These are phyloP conservation scores for Stachybotrys chartarum DNA, from an alignment of 2,329 filamentous ascomycete species.

Conservation along the genomic window DNA sequence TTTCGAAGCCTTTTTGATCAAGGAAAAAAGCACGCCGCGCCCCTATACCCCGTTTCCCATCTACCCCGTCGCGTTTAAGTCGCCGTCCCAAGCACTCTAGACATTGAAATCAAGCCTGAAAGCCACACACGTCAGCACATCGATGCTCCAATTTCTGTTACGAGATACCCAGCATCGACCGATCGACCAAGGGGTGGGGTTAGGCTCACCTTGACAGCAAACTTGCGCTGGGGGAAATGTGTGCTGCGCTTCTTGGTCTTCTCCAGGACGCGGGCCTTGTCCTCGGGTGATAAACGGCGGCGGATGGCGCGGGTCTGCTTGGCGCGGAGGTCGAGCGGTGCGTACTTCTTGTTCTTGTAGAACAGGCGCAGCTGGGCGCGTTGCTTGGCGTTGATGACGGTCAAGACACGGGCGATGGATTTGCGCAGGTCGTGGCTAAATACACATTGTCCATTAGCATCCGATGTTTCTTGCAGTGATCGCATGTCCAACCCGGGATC, in stretches of 20 bases:
- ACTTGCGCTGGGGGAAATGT: constrained; percentile 99
- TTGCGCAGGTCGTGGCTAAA: constrained; percentile 96
- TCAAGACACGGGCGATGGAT: constrained; percentile 97
- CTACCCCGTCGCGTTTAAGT: constrained; percentile 14
- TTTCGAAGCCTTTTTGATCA: constrained; percentile 24
- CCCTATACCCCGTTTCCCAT: constrained; percentile 25
- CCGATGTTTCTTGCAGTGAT: neutral
- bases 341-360: constrained; percentile 99
- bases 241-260: constrained; percentile 94
- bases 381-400: constrained; percentile 99
- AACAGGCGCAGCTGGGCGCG: constrained; percentile 94
- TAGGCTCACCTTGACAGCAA: constrained; percentile 81
- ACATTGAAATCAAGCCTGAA: constrained; percentile 12
- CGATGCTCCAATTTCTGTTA: neutral
- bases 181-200: neutral
- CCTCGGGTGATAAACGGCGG: constrained; percentile 87
- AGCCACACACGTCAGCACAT: too few relatives aligned
- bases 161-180: constrained; percentile 9
- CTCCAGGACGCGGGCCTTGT: constrained; percentile 75
- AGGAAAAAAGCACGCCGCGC: constrained; percentile 30
- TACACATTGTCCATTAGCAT: constrained; percentile 12
- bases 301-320: constrained; percentile 99
- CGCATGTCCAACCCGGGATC: neutral
- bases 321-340: constrained; percentile 93
- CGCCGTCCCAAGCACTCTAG: constrained; percentile 14